Conservation (phyloP, 495 filamentous ascomycete genomes). For the Umbilicaria muhlenbergii region DNA sequence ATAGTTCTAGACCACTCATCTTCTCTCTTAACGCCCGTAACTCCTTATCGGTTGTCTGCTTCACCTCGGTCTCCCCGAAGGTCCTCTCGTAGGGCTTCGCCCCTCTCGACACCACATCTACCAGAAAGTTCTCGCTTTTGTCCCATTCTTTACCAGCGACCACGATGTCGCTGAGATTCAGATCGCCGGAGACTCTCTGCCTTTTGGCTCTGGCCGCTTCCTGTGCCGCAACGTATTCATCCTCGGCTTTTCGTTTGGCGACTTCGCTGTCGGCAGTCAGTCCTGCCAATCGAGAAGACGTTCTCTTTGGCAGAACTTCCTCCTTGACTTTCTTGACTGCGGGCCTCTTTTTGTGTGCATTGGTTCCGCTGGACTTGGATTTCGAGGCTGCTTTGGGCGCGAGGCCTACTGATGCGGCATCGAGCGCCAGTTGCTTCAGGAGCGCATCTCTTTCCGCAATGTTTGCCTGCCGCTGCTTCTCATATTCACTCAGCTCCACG, state of each 20-base stretch:
- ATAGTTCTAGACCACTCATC: constrained; percentile 67
- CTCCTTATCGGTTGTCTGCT: constrained; percentile 63
- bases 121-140: constrained; percentile 33
- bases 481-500: constrained; percentile 45
- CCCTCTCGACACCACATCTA: constrained; percentile 46
- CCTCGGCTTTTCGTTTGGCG: constrained; percentile 67
- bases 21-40: constrained; percentile 62
- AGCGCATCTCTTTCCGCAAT: constrained; percentile 61
- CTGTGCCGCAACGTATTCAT: constrained; percentile 44
- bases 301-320: constrained; percentile 39
- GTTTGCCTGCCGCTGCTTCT: constrained; percentile 52
- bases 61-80: constrained; percentile 66
- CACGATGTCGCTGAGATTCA: constrained; percentile 61
- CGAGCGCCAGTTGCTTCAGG: constrained; percentile 38
- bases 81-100: constrained; percentile 68
- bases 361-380: constrained; percentile 10
- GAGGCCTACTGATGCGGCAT: constrained; percentile 36
- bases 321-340: constrained; percentile 33
- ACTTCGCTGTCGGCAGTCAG: constrained; percentile 54
- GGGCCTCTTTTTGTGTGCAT: constrained; percentile 32
- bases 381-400: constrained; percentile 22
- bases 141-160: constrained; percentile 53
- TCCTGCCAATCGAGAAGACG: constrained; percentile 49
- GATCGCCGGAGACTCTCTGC: constrained; percentile 51
- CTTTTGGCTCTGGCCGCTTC: constrained; percentile 55